A percentile compares a stretch with the other conserved stretches of the same genome.
Conservation (phyloP, 2,329 filamentous ascomycete species). For the Claviceps paspali region DNA sequence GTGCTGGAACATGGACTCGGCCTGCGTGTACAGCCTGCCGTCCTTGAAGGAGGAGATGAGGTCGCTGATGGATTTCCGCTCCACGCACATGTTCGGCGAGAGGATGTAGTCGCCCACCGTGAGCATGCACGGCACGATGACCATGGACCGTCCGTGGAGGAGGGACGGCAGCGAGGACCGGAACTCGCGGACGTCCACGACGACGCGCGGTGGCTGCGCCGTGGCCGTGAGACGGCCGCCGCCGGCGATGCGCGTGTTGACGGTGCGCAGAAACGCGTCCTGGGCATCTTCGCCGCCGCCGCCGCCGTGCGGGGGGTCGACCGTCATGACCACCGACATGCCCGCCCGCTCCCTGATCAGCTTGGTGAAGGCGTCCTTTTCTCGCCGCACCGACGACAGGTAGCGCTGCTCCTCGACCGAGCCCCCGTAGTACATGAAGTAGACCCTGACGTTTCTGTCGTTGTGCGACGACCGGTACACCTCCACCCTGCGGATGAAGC, state of each 20-base stretch:
- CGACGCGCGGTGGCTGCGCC: slow-evolving; percentile 72
- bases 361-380: slow-evolving; percentile 92
- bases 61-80: slow-evolving; percentile 86
- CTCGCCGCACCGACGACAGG: slow-evolving; percentile 72
- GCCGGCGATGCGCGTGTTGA: slow-evolving; percentile 93
- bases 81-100: slow-evolving; percentile 79
- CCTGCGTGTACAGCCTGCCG: slow-evolving; percentile 81
- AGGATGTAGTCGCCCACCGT: slow-evolving; percentile 95
- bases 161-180: slow-evolving; percentile 83
- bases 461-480: slow-evolving; percentile 92
- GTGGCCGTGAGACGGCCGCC: slow-evolving; percentile 75
- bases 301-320: no score
- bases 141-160: slow-evolving; percentile 74
- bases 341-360: slow-evolving; percentile 86
- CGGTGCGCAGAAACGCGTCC: slow-evolving; percentile 80
- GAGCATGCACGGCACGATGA: slow-evolving; percentile 85
- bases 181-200: slow-evolving; percentile 94
- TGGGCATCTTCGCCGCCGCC: slow-evolving; percentile 64
- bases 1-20: slow-evolving; percentile 85
- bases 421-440: slow-evolving; percentile 91
- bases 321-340: slow-evolving; percentile 79
- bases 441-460: slow-evolving; percentile 76
- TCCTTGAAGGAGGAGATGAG: slow-evolving; percentile 84
- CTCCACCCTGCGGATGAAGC: slow-evolving; percentile 87
- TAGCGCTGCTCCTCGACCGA: slow-evolving; percentile 95